Evolutionary conservation across 169 alveolate genomes (phyloP), one percentile per base, ranked within the genome.

Genomic region (Eimeria necatrix): DNA sequence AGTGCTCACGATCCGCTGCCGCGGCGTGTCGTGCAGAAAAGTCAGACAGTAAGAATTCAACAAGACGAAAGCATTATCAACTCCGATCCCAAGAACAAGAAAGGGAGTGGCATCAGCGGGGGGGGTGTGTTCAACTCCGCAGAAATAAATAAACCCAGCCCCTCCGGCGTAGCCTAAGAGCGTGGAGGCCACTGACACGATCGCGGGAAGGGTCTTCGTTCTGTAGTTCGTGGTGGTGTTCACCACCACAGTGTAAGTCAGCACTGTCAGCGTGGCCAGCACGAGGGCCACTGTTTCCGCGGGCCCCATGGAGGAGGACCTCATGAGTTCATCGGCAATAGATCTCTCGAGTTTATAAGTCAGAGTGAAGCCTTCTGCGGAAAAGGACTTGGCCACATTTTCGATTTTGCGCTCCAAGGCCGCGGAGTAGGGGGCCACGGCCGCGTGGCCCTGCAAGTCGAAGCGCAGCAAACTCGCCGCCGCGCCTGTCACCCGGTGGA

Each of bases 21-120:
- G 96, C 12, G 97, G 96, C 68, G 94, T 97, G 20, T 95, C 96
- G 81, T 95, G 88, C 86, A 96, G 93, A 70, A 94, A 96, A 4
- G 97, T 90, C 71, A 97, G 92, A 5, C 97, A 95, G 81, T 95
- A 97, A 0, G 97, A 96, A 95, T 97, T 97, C 41, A 97, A 68
- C 10, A 97, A 96, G 24, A 97, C 98, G 89, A 97, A 97, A 0
- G 97, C 96, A 61, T 96, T 96, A 78, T 97, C 98, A 59, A 96
- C 97, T 16, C 98, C 98, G 68, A 97, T 97, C 10, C 98, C 98
- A 8, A 97, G 84, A 4, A 96, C 97, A 8, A 96, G 91, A 56
- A 96, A 96, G 7, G 97, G 97, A 46, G 97, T 96, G 2, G 97
- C 97, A 4, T 96, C 96, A 16, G 97, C 97, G 3, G 97, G 96